phyloP scores from a whole-genome alignment of 768 basidiomycete species.

The Leucogyrophana mollusca region DNA sequence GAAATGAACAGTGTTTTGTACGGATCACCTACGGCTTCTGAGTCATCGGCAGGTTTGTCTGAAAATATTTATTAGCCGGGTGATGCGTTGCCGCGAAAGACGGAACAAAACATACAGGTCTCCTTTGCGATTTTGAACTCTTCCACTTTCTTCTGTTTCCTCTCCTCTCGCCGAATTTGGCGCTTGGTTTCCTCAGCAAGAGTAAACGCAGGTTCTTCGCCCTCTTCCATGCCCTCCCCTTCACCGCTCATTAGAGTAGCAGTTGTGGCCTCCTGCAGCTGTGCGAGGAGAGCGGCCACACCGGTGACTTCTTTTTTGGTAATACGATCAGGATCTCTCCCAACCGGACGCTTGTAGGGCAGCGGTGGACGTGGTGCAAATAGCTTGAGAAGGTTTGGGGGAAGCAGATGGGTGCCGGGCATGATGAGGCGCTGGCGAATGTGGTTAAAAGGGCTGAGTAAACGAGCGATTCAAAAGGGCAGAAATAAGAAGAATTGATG shows the following conservation, averaged over 20 bases:
- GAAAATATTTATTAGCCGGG: slow-evolving; percentile 8
- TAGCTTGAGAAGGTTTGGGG: slow-evolving; percentile 94
- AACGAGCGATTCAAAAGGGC: not conserved
- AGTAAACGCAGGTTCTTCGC: slow-evolving; percentile 78
- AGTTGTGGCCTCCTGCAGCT: slow-evolving; percentile 77
- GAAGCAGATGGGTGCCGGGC: slow-evolving; percentile 84
- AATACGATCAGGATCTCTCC: slow-evolving; percentile 78
- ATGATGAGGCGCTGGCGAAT: slow-evolving; percentile 21
- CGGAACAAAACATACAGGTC: slow-evolving; percentile 61
- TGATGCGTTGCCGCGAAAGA: not conserved
- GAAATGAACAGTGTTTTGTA: slow-evolving; percentile 99
- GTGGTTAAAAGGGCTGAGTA: not conserved
- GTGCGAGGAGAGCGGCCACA: slow-evolving; percentile 71
- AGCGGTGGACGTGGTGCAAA: slow-evolving; percentile 93
- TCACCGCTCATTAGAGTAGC: slow-evolving; percentile 59
- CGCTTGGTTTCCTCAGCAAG: slow-evolving; percentile 82
- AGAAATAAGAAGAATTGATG: not conserved
- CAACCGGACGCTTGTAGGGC: slow-evolving; percentile 82
- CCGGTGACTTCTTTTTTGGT: slow-evolving; percentile 68
- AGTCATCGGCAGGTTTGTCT: slow-evolving; percentile 94
- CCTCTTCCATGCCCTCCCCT: slow-evolving; percentile 76
- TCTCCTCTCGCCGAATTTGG: slow-evolving; percentile 73
- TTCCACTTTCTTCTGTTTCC: slow-evolving; percentile 73
- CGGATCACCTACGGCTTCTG: slow-evolving; percentile 91
- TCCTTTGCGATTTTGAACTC: slow-evolving; percentile 81